A percentile compares a stretch with the other conserved stretches of the same genome.
phyloP scores from a whole-genome alignment of 805 yeast genomes.

The Brettanomyces custersianus region DNA sequence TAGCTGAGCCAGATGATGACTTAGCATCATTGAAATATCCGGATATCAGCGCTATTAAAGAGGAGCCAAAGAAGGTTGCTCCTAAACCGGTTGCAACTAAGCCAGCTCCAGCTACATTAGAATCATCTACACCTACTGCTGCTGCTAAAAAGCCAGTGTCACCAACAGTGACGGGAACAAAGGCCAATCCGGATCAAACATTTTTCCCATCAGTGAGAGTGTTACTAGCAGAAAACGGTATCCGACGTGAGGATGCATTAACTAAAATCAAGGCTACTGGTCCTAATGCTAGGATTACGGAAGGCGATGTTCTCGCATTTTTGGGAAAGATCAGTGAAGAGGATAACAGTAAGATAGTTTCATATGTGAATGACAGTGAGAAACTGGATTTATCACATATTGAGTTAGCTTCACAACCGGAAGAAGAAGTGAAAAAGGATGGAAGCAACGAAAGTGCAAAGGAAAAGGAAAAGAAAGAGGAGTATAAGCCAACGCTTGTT shows the following conservation, averaged over 20 bases:
- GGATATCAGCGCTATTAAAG: slow-evolving; percentile 21
- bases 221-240: slow-evolving; percentile 50
- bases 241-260: slow-evolving; percentile 64
- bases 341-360: slow-evolving; percentile 43
- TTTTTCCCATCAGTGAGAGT: slow-evolving; percentile 73
- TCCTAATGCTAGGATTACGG: slow-evolving; percentile 76
- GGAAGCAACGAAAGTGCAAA: slow-evolving; percentile 11
- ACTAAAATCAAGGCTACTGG: slow-evolving; percentile 75
- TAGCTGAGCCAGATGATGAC: slow-evolving; percentile 88
- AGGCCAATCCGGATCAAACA: slow-evolving; percentile 59
- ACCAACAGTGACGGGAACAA: slow-evolving; percentile 17
- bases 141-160: too few species aligned
- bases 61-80: slow-evolving; percentile 12
- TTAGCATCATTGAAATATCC: slow-evolving; percentile 56
- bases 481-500: slow-evolving; percentile 22
- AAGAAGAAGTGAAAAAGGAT: slow-evolving; percentile 1
- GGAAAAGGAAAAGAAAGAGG: slow-evolving; percentile 1
- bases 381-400: slow-evolving; percentile 70
- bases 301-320: slow-evolving; percentile 86
- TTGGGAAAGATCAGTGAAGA: slow-evolving; percentile 62
- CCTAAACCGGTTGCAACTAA: slow-evolving; percentile 14
- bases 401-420: slow-evolving; percentile 25
- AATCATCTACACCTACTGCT: slow-evolving; percentile 15
- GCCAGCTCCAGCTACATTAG: slow-evolving; percentile 11
- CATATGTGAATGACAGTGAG: slow-evolving; percentile 45